Percentiles rank a stretch among this genome's conserved stretches.
phyloP scores from a whole-genome alignment of 306 rosid genomes.

The Castanopsis chinensis region DNA sequence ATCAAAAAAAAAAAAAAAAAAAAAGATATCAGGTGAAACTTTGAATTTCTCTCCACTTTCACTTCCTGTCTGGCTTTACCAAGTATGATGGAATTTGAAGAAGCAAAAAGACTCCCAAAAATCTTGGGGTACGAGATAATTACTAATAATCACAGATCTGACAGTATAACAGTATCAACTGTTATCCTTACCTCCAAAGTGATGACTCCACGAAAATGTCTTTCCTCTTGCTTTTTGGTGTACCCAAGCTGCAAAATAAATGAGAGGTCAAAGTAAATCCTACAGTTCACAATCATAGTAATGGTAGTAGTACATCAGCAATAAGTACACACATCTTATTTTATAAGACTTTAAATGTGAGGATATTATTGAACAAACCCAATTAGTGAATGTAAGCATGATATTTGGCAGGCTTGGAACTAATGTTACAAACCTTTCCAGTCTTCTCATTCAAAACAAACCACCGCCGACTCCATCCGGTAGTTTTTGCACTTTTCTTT shows the following conservation, averaged over 20 bases:
- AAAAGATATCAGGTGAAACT: neutral
- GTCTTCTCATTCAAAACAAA: slow-evolving; percentile 94
- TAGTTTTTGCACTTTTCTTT: slow-evolving; percentile 90
- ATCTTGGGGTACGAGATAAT: neutral
- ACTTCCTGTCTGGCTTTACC: neutral
- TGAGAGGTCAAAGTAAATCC: slow-evolving; percentile 14
- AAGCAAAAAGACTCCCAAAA: neutral
- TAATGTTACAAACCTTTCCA: slow-evolving; percentile 70
- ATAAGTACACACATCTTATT: neutral
- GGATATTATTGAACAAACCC: neutral
- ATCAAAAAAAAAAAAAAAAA: too few relatives aligned
- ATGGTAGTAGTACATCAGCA: neutral
- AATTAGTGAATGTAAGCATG: neutral
- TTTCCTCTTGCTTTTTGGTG: slow-evolving; percentile 92
- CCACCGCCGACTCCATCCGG: slow-evolving; percentile 97
- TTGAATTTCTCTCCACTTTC: neutral
- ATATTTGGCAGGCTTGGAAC: neutral
- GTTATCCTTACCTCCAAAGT: slow-evolving; percentile 71
- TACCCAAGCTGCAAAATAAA: slow-evolving; percentile 81
- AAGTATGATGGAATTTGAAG: neutral
- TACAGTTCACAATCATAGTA: slow-evolving; percentile 7
- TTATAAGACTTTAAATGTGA: neutral
- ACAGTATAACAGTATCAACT: neutral
- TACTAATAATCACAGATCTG: neutral
- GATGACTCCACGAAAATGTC: slow-evolving; percentile 88